phyloP scores from a whole-genome alignment of 371 early-diverging fungal genomes.

The Smittium mucronatum region DNA sequence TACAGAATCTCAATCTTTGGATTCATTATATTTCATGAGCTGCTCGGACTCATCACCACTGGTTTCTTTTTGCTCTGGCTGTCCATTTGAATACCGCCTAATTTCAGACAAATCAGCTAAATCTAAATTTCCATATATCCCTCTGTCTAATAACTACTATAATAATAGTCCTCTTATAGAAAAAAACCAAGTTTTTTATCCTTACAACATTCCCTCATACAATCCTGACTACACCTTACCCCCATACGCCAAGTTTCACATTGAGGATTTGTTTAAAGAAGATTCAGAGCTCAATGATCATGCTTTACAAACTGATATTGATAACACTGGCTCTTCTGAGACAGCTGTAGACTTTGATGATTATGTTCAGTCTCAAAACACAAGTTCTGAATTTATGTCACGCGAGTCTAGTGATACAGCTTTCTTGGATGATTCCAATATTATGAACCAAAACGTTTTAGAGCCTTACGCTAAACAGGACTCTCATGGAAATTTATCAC shows the following conservation, averaged over 20 bases:
- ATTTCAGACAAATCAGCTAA: not conserved
- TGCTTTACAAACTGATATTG: not conserved
- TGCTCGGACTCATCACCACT: not conserved
- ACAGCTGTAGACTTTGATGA: not conserved
- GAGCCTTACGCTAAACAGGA: no score
- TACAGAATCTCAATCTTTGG: not conserved
- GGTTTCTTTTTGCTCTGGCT: not conserved
- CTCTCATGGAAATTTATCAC: no score
- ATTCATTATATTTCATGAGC: not conserved
- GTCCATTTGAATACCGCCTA: not conserved
- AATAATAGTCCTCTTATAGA: not conserved
- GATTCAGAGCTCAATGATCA: not conserved
- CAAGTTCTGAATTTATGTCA: not conserved
- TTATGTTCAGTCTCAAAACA: not conserved
- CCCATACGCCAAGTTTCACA: not conserved
- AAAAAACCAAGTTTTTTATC: not conserved
- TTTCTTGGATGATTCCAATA: not conserved
- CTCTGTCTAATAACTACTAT: not conserved
- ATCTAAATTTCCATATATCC: not conserved
- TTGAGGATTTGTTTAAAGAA: not conserved
- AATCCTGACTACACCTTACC: not conserved
- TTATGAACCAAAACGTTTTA: no score
- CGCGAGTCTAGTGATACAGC: not conserved
- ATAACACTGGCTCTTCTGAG: not conserved
- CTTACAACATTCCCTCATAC: not conserved